Base-by-base conservation (phyloP, 192 early-diverging fungal species). In the Diversispora eburnea region DNA sequence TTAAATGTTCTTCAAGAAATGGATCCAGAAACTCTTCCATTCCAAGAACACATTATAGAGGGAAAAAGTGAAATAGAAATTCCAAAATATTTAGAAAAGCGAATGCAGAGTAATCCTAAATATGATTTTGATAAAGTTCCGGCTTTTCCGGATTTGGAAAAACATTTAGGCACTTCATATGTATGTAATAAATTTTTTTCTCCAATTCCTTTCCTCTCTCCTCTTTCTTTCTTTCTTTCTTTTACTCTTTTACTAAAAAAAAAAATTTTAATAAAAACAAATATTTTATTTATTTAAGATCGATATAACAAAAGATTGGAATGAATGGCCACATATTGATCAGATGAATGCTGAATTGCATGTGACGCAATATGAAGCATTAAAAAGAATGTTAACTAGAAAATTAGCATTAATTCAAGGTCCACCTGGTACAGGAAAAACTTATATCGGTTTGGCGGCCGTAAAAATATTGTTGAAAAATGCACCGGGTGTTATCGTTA, bases 401-500 rank as follows among this genome's bases (percentile, higher is more conserved):
- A 74, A 83, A 8, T 25, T 87, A 8, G 78, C 84, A 2, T 76
- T 87, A 20, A 73, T 87, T 54, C 84, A 87, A 69, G 86, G 86
- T 47, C 86, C 86, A 22, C 86, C 86, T 8, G 86, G 86, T 45
- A 88, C 86, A 46, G 86, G 86, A 51, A 88, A 88, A 64, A 88
- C 86, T 0, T 84, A 80, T 68, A 77, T 88, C 0, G 86, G 86
- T 57, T 73, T 86, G 12, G 76, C 79, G 56, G 78, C 83, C 0
- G 83, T 84, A 49, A 47, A 47, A 12, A 78, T 88, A 0, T 72
- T 88, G 41, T 61, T 86, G 4, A 75, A 79, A 17, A 77, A 86
- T 42, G 52, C 65, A 1, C 41, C 79, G n/a, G 78, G 81, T 5
- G 77, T 80, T 0, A 88, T 88, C 51, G 60, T 88, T 9, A 76